A percentile compares a stretch with the other conserved stretches of the same genome.
These are phyloP conservation scores for Trichosporon ovoides DNA, from an alignment of 1,284 basidiomycete species.

Conservation along the genomic window DNA sequence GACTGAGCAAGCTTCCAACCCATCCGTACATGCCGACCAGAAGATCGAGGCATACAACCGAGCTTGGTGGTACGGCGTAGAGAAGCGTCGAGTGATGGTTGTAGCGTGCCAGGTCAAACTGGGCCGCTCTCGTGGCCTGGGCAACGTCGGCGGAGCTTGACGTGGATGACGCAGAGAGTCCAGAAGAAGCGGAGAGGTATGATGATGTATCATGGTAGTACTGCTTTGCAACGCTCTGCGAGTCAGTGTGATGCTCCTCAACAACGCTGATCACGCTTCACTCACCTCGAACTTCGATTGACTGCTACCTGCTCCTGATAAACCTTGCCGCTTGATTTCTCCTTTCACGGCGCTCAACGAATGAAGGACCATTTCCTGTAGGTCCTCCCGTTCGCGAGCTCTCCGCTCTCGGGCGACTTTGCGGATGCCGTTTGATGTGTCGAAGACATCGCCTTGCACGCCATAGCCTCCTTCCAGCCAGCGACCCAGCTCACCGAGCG, in stretches of 20 bases:
- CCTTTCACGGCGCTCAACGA: slow-evolving; percentile 33
- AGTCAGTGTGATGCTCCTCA: background rate
- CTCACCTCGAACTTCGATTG: slow-evolving; percentile 44
- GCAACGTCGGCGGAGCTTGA: slow-evolving; percentile 24
- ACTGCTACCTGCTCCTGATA: slow-evolving; percentile 36
- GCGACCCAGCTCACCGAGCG: slow-evolving; percentile 38
- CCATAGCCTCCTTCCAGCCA: slow-evolving; percentile 41
- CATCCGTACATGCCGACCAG: slow-evolving; percentile 44
- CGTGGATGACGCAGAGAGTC: slow-evolving; percentile 1
- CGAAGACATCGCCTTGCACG: slow-evolving; percentile 29
- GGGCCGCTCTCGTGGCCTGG: slow-evolving; percentile 37
- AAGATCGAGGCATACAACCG: slow-evolving; percentile 41
- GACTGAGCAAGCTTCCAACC: slow-evolving; percentile 36
- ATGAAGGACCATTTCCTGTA: slow-evolving; percentile 38
- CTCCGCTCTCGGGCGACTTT: slow-evolving; percentile 33
- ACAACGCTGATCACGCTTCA: background rate
- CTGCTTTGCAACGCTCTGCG: slow-evolving; percentile 41
- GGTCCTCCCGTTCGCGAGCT: slow-evolving; percentile 33
- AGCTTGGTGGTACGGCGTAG: slow-evolving; percentile 45
- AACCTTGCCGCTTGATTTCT: slow-evolving; percentile 42
- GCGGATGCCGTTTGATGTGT: slow-evolving; percentile 26
- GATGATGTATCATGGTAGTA: slow-evolving; percentile 42
- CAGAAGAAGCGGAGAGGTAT: slow-evolving; percentile 30
- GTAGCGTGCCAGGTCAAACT: slow-evolving; percentile 44
- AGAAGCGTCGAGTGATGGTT: slow-evolving; percentile 45